Base-by-base conservation (phyloP, 139 green algal species). In the Tetradesmus lagerheimii region DNA sequence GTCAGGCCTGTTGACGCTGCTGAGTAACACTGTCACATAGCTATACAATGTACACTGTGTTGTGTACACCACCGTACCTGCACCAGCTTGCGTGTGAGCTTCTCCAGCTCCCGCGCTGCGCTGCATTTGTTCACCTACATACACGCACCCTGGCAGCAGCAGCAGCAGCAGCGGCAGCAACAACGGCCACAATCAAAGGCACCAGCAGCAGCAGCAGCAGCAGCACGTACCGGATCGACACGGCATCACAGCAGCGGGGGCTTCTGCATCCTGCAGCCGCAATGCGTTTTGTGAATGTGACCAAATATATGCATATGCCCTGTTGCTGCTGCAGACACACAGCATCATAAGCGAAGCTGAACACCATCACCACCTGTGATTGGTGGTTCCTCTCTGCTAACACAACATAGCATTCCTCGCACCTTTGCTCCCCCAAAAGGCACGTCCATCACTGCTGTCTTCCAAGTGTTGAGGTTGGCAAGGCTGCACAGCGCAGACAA, bases 361-460 rank as follows among this genome's bases (percentile, higher is more conserved):
- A n/a, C n/a, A n/a, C n/a, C n/a, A n/a, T n/a, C n/a, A n/a, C n/a
- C n/a, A n/a, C n/a, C n/a, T n/a, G n/a, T n/a, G n/a, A n/a, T n/a
- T n/a, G n/a, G n/a, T n/a, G n/a, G n/a, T n/a, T n/a, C n/a, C n/a
- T n/a, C n/a, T n/a, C n/a, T n/a, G n/a, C n/a, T 14, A 50, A 9
- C 43, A 9, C 47, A 62, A 20, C 47, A 62, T 14, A 35, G 18
- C 62, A 18, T 12, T 77, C 4, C 35, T 25, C 50, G 31, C 43
- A 90, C 57, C 93, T 99, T 99, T 81, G 97, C 97, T 9, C 97
- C 97, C 5, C 97, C 98, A 95, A 99, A 99, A 3, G 98, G 98
- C 23, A 99, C 96, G 90, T 99, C 96, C 95, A 99, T 95, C 14
- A 99, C 92, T 2, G 98, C 98, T 1, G 98, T 99, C 92, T 99